phyloP scores from a whole-genome alignment of 2,329 filamentous ascomycete genomes.

The Xylariaceae sp. region DNA sequence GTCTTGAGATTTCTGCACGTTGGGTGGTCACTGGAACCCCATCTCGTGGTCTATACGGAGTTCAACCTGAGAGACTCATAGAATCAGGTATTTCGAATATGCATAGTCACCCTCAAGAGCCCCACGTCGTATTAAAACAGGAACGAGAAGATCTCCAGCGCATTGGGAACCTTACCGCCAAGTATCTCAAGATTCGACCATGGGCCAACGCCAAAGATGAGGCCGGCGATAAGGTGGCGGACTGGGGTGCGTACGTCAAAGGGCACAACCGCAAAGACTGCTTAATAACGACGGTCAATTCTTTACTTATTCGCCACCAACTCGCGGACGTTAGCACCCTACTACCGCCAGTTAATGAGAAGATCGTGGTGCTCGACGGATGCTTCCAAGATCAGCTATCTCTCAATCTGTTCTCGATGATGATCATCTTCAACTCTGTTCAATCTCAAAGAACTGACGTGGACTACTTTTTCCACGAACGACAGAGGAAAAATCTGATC shows the following conservation, averaged over 20 bases:
- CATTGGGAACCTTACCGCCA: slow-evolving; percentile 67
- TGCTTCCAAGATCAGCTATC: slow-evolving; percentile 85
- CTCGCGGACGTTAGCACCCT: slow-evolving; percentile 71
- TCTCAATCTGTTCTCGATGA: slow-evolving; percentile 83
- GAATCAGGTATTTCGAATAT: background rate
- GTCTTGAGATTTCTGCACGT: slow-evolving; percentile 69
- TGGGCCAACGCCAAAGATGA: slow-evolving; percentile 70
- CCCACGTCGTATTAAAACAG: slow-evolving; percentile 45
- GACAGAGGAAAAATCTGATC: slow-evolving; percentile 70
- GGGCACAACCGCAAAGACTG: slow-evolving; percentile 65
- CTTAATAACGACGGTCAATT: slow-evolving; percentile 73
- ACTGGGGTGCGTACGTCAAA: slow-evolving; percentile 76
- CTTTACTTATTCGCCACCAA: slow-evolving; percentile 80
- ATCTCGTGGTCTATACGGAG: slow-evolving; percentile 79
- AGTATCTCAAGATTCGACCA: slow-evolving; percentile 78
- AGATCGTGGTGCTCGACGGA: slow-evolving; percentile 75
- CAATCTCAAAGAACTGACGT: slow-evolving; percentile 83
- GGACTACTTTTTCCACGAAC: slow-evolving; percentile 88
- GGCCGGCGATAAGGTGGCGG: slow-evolving; percentile 62
- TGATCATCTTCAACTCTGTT: slow-evolving; percentile 84
- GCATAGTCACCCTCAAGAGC: slow-evolving; percentile 30
- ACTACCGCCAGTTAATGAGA: slow-evolving; percentile 76
- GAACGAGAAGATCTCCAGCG: slow-evolving; percentile 70
- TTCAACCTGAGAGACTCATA: slow-evolving; percentile 51
- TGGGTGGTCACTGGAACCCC: slow-evolving; percentile 95